A percentile compares a stretch with the other conserved stretches of the same genome.
phyloP scores from a whole-genome alignment of 2,329 filamentous ascomycete species.

The Calonectria multiphialidica region DNA sequence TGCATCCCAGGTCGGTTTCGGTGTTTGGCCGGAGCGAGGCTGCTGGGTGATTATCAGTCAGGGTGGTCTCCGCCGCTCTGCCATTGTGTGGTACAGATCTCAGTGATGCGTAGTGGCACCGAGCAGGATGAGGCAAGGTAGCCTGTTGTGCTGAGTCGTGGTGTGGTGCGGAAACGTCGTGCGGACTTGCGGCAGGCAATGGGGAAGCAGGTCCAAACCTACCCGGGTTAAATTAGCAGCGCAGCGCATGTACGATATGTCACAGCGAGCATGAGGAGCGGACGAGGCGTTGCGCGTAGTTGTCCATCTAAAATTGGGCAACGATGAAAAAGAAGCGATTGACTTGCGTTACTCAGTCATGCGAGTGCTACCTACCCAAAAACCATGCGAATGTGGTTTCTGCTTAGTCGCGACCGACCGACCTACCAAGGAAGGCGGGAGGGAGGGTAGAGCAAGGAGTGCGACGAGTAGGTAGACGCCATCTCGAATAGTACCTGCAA shows the following conservation, averaged over 20 bases:
- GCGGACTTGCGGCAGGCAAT: constrained; percentile 8
- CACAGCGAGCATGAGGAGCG: not conserved
- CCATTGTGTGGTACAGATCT: not conserved
- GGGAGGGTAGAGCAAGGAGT: not conserved
- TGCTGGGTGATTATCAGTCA: not conserved
- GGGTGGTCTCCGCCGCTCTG: not conserved
- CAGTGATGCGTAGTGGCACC: not conserved
- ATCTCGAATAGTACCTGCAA: not conserved
- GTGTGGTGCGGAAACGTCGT: constrained; percentile 1
- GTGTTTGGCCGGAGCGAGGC: constrained; percentile 4
- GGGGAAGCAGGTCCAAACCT: constrained; percentile 3
- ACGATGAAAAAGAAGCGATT: not conserved
- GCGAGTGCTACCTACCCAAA: constrained; percentile 2
- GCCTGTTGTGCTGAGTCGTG: constrained; percentile 5
- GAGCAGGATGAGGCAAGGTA: constrained; percentile 3
- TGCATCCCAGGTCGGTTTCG: not conserved
- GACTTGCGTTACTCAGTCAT: constrained; percentile 2
- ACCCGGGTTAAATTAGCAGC: constrained; percentile 6
- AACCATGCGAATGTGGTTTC: not conserved
- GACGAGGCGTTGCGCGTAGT: not conserved
- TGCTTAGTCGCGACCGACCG: not conserved
- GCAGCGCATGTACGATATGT: not conserved
- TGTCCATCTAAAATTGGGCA: not conserved
- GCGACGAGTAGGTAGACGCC: not conserved
- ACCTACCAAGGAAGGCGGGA: not conserved